Conservation (phyloP, 2,329 filamentous ascomycete species). For the Penicillium hesseltinei region DNA sequence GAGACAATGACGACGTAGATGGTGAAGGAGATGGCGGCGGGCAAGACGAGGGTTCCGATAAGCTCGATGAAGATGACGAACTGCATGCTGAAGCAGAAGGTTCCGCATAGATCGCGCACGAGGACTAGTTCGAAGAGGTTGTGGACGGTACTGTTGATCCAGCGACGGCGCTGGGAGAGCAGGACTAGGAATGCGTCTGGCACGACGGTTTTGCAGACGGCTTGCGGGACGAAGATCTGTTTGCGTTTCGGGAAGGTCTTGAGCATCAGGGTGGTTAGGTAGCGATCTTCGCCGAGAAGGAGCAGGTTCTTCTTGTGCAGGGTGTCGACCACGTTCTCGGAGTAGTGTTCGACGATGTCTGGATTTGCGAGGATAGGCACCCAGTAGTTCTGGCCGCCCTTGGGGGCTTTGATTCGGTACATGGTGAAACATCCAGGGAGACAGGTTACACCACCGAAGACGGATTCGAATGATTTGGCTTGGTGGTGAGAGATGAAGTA, state of each 20-base stretch:
- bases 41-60: constrained; percentile 88
- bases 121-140: constrained; percentile 97
- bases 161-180: constrained; percentile 89
- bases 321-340: constrained; percentile 97
- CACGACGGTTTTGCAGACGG: constrained; percentile 97
- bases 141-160: constrained; percentile 99
- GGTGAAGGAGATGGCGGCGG: constrained; percentile 94
- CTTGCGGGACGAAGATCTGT: constrained; percentile 96
- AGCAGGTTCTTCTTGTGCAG: constrained; percentile 96
- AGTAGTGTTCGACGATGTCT: constrained; percentile 98
- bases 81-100: constrained; percentile 99
- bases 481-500: constrained; percentile 99
- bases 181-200: constrained; percentile 90
- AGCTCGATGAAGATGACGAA: constrained; percentile 96
- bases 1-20: constrained; percentile 91
- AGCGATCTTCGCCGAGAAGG: constrained; percentile 88
- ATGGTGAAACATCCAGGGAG: constrained; percentile 99
- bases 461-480: constrained; percentile 94
- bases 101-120: constrained; percentile 93
- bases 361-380: constrained; percentile 97
- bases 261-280: constrained; percentile 94
- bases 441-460: constrained; percentile 98
- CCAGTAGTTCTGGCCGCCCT: constrained; percentile 99
- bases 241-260: constrained; percentile 99
- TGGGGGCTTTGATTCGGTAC: constrained; percentile 99